A percentile compares a stretch with the other conserved stretches of the same genome.
These are phyloP conservation scores for Desmodesmus armatus DNA, from an alignment of 139 green algal species.

Conservation along the genomic window DNA sequence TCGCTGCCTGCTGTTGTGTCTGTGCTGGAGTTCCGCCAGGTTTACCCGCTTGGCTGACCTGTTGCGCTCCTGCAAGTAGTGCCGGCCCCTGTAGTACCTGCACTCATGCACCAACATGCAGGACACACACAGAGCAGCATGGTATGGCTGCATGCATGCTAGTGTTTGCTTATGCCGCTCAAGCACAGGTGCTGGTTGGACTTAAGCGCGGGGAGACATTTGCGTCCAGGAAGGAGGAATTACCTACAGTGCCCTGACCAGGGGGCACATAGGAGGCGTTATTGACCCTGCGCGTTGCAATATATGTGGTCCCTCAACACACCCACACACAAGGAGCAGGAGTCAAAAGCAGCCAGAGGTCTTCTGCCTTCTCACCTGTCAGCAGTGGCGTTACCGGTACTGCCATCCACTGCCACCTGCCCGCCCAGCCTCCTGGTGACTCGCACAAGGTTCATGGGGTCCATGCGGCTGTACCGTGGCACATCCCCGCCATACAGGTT, in stretches of 20 bases:
- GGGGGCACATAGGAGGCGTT: too few relatives aligned
- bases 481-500: conserved; percentile 71
- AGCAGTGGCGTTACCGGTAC: conserved; percentile 3
- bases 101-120: too few relatives aligned
- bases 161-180: too few relatives aligned
- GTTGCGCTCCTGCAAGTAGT: conserved; percentile 53
- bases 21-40: conserved; percentile 25
- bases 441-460: conserved; percentile 59
- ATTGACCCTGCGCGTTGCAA: background rate
- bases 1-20: background rate
- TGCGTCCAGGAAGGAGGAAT: too few relatives aligned
- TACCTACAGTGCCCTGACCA: too few relatives aligned
- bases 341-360: too few relatives aligned
- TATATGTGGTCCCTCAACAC: background rate
- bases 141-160: too few relatives aligned
- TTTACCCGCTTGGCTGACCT: conserved; percentile 36
- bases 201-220: too few relatives aligned
- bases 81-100: conserved; percentile 59
- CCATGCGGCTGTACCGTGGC: conserved; percentile 61
- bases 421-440: background rate
- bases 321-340: too few relatives aligned
- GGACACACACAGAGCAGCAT: too few relatives aligned
- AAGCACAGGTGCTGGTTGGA: too few relatives aligned
- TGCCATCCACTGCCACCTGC: background rate
- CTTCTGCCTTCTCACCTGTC: background rate